Evolutionary conservation across 2,329 filamentous ascomycete species (phyloP).

Genomic region (Graphiopsis chlorocephala): DNA sequence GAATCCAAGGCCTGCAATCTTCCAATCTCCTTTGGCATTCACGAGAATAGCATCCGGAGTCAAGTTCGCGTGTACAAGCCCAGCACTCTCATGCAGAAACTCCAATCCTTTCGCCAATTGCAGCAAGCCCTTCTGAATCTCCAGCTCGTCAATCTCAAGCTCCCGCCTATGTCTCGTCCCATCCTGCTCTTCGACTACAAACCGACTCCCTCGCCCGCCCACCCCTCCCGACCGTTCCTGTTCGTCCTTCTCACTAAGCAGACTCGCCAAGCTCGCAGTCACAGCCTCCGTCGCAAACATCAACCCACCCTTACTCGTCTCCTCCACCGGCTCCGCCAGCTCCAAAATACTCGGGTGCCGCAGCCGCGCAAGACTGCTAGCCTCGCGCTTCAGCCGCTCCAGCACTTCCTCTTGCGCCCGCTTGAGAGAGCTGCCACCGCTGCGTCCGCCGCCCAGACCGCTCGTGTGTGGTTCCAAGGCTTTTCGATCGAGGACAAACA

Average conservation of each 20-base stretch:
- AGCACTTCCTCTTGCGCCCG: constrained; percentile 84
- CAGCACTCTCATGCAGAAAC: constrained; percentile 92
- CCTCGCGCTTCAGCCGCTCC: constrained; percentile 87
- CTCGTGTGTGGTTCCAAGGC: constrained; percentile 64
- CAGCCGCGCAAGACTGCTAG: constrained; percentile 79
- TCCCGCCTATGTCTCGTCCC: constrained; percentile 70
- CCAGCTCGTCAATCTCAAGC: constrained; percentile 90
- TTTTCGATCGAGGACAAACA: constrained; percentile 94
- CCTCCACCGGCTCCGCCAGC: constrained; percentile 90
- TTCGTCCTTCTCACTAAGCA: constrained; percentile 85
- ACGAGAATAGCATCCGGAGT: constrained; percentile 91
- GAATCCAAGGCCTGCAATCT: constrained; percentile 91
- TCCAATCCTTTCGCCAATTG: constrained; percentile 93
- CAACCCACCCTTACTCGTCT: constrained; percentile 83
- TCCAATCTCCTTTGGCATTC: constrained; percentile 98
- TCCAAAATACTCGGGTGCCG: constrained; percentile 91
- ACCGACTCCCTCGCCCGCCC: constrained; percentile 67
- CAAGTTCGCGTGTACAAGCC: constrained; percentile 88
- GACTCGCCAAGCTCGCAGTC: constrained; percentile 77
- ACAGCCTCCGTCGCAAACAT: constrained; percentile 95
- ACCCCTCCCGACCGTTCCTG: constrained; percentile 69
- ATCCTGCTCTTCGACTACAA: constrained; percentile 75
- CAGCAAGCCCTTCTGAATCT: constrained; percentile 93
- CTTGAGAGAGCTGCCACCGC: constrained; percentile 68
- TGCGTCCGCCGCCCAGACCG: constrained; percentile 51